Evolutionary conservation across 2,329 filamentous ascomycete species (phyloP), one percentile per base, ranked within the genome.

Genomic region (Fusarium oxysporum): DNA sequence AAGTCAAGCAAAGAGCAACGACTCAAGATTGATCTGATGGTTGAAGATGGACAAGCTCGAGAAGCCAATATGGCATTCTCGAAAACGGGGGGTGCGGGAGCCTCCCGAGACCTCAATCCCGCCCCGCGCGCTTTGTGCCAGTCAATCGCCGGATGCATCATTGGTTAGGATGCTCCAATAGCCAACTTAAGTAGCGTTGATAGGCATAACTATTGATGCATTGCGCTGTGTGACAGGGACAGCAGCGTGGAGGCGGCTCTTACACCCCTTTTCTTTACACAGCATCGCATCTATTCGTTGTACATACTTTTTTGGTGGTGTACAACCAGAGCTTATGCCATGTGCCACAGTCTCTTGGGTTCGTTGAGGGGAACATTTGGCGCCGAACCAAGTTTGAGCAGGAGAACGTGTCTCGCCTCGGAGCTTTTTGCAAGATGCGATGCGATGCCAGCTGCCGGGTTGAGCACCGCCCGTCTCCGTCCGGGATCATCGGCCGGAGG

Each of bases 81-180:
- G 23, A 65, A 50, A 62, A 60, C 44, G 64, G 71, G 38, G 50
- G 68, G 68, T 71, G 71, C 71, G 71, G 71, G 71, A 74, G 68
- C 56, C 68, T 70, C 71, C 71, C 71, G 71, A 74, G 64, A 74
- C 71, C 47, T 74, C 68, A 66, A 66, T 44, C 64, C 63, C 44
- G 55, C 68, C 57, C 71, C 64, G 71, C 71, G 71, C 71, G 71
- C 57, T 69, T 71, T 74, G 48, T 50, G 68, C 68, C 71, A 70
- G 68, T 74, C 60, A 70, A 61, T 53, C 57, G 32, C 40, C 19
- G 35, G 50, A 44, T 59, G 64, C 56, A 69, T 56, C 56, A 74
- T 74, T 74, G 71, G 71, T 40, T n/a, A 40, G 19, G 23, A 40
- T 65, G 28, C 64, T 53, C 54, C 47, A 21, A 50, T n/a, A 32